Base-by-base conservation (phyloP, 2,329 filamentous ascomycete species). In the Meredithiella fracta region DNA sequence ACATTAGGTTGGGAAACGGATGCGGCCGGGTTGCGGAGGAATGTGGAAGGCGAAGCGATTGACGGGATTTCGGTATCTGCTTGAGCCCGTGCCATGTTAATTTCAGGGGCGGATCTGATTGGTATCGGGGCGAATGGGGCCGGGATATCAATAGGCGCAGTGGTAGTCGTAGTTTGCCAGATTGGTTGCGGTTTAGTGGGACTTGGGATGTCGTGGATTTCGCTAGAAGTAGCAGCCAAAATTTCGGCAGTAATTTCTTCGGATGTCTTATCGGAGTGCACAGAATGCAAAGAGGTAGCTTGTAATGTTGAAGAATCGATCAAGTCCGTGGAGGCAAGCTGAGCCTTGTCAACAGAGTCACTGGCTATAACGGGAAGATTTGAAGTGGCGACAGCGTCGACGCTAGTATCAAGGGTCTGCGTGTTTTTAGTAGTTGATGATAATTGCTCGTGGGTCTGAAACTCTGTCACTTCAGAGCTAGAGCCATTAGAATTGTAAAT, bases 21-120 rank as follows among this genome's bases (percentile, higher is more conserved):
- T 23, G 38, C 25, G 15, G 57, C 22, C 9, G 57, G 67, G 59
- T 67, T 67, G 57, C 69, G 70, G 60, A 80, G 72, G 67, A 79
- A 80, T 56, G 76, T 79, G 59, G 76, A 80, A 59, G 78, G 78
- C 67, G 75, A 73, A 63, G 78, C 77, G 67, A 79, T 78, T 60
- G 73, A 74, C 63, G 77, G 73, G 66, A 77, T 69, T 14, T 37
- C 26, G 23, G 47, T 2, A 8, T 22, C 40, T 25, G 2, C 37
- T 60, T 53, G 47, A 55, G 51, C 59, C 29, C 5, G 29, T 11
- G 5, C 29, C 11, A 11, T 34, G 11, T 34, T 61, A 56, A 57
- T 55, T 60, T 61, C 62, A 55, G 57, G 51, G 17, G 17, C 29
- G 22, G 15, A 44, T 20, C 11, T 34, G 15, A 5, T 23, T 26